Evolutionary conservation across 1,284 basidiomycete species (phyloP), one percentile per base, ranked within the genome.

Genomic region (Boletus semigastroideus): DNA sequence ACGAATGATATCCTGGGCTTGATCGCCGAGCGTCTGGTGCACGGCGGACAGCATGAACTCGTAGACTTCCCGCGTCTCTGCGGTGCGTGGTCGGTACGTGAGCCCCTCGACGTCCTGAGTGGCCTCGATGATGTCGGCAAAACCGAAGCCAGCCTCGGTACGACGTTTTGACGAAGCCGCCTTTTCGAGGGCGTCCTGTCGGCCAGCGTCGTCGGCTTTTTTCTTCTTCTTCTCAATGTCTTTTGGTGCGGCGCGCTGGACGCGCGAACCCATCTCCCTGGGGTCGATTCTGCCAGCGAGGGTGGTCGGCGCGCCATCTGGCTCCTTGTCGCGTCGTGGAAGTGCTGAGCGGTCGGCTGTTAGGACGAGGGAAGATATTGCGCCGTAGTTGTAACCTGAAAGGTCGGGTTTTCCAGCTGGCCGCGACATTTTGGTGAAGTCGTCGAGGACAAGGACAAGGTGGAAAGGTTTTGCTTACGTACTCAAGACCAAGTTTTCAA

Each of bases 191-290:
- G 71, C 70, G 42, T 86, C 84, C 57, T 78, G 75, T 47, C 71
- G 74, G 0, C 66, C 57, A 0, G 66, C 51, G 20, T 70, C 65
- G 0, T 74, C 73, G 2, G 84, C 85, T 68, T 87, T 92, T 66
- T 89, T 90, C 79, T 94, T 94, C 81, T 94, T 96, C 83, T 96
- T 96, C 49, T 94, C 91, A n/a, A 96, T 66, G 65, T 98, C 92
- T 67, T 94, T 94, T 36, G 94, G 91, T 0, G 82, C 83, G 60
- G 93, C 84, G 33, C 92, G 82, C 57, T 86, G 76, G 28, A 92
- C 93, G 20, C 94, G 85, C 41, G 93, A 92, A 43, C 96, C 96
- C 97, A 99, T 99, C 59, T 95, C 89, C 58, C 80, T 83, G 10
- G 87, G 83, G 76, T 94, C 87, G 60, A 99, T 98, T 38, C 91